These are phyloP conservation scores for Kalanchoe fedtschenkoi DNA, from an alignment of 164 flowering plant genomes.

Conservation along the genomic window DNA sequence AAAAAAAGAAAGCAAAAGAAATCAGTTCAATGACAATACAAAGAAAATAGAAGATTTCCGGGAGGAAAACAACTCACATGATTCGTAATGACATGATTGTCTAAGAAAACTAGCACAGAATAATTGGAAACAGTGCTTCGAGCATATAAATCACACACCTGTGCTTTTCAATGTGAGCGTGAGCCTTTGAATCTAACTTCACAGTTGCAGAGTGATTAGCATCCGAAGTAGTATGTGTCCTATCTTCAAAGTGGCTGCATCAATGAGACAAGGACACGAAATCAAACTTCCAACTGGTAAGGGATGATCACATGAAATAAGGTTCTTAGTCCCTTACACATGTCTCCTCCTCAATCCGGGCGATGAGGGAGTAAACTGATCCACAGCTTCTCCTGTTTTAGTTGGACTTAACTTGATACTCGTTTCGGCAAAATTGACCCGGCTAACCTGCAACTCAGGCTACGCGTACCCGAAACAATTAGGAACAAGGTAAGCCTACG, in stretches of 20 bases:
- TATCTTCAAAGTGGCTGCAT: slow-evolving; percentile 32
- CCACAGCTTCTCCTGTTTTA: slow-evolving; percentile 19
- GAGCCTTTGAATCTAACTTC: slow-evolving; percentile 51
- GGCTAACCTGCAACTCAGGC: slow-evolving; percentile 22
- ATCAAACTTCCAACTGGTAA: neutral
- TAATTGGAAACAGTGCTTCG: neutral
- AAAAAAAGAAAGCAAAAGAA: no score
- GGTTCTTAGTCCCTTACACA: slow-evolving; percentile 23
- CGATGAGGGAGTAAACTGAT: slow-evolving; percentile 18
- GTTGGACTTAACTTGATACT: slow-evolving; percentile 19
- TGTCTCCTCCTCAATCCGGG: slow-evolving; percentile 53
- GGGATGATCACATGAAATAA: neutral
- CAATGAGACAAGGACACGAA: slow-evolving; percentile 6
- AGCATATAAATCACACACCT: slow-evolving; percentile 23
- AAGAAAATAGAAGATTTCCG: neutral
- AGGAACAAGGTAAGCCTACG: neutral
- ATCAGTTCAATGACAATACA: neutral
- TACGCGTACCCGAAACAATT: slow-evolving; percentile 9
- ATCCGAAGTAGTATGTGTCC: slow-evolving; percentile 16
- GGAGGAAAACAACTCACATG: neutral
- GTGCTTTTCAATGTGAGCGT: slow-evolving; percentile 59
- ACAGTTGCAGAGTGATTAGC: slow-evolving; percentile 28
- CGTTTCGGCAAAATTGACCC: slow-evolving; percentile 16
- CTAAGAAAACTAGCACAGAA: neutral
- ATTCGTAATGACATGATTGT: neutral